Conservation (phyloP, 768 basidiomycete species). For the Baorangia bicolor region DNA sequence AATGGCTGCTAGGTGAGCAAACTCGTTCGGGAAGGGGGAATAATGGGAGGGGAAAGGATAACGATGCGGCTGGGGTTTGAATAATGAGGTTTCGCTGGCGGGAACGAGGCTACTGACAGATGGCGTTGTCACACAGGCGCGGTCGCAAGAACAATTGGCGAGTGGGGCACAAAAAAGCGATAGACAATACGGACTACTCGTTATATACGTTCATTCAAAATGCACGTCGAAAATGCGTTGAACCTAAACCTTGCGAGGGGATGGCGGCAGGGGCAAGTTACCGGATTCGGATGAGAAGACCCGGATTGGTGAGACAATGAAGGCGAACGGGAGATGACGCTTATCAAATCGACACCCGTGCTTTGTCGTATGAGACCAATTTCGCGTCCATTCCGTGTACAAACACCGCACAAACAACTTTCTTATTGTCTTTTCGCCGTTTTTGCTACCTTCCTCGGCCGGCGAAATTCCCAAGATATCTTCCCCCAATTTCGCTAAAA, state of each 20-base stretch:
- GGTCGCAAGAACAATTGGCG: conserved; percentile 60
- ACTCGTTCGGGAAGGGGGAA: conserved; percentile 36
- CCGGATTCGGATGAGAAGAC: conserved; percentile 21
- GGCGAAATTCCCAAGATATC: conserved; percentile 36
- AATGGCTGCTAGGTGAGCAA: conserved; percentile 35
- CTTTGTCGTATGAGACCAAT: conserved; percentile 33
- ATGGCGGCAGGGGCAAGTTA: conserved; percentile 19
- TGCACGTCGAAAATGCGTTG: conserved; percentile 37
- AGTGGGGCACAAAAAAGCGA: conserved; percentile 58
- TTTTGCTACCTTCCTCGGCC: conserved; percentile 30
- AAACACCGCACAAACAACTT: conserved; percentile 40
- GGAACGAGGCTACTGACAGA: conserved; percentile 44
- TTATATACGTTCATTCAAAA: conserved; percentile 48
- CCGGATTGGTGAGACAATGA: conserved; percentile 36
- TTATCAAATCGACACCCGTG: conserved; percentile 33
- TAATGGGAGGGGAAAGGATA: conserved; percentile 28
- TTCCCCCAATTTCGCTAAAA: conserved; percentile 28
- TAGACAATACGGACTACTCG: conserved; percentile 53
- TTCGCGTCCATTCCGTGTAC: conserved; percentile 41
- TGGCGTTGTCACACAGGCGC: conserved; percentile 50
- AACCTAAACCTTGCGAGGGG: conserved; percentile 29
- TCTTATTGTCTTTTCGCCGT: conserved; percentile 48
- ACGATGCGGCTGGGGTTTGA: conserved; percentile 22
- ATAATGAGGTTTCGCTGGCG: conserved; percentile 44
- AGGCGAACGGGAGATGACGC: conserved; percentile 25